phyloP scores from a whole-genome alignment of 2,329 filamentous ascomycete species.

The Ophiocordyceps australis region DNA sequence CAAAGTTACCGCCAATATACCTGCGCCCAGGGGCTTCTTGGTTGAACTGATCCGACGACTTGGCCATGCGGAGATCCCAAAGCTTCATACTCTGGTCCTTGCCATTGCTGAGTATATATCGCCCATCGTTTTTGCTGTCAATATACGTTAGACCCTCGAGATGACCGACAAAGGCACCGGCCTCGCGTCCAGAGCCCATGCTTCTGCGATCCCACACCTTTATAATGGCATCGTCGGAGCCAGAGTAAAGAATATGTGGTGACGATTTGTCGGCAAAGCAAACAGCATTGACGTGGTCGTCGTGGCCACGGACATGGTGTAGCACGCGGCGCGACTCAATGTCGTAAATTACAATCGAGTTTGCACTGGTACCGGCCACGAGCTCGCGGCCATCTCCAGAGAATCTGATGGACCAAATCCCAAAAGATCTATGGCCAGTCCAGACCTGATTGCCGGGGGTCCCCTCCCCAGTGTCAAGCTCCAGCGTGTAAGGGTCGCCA shows the following conservation, averaged over 20 bases:
- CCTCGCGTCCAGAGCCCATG: conserved; percentile 65
- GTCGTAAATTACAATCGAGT: conserved; percentile 77
- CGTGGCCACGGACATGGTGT: conserved; percentile 60
- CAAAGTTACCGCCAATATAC: conserved; percentile 41
- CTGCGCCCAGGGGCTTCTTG: conserved; percentile 34
- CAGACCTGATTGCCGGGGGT: conserved; percentile 8
- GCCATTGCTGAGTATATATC: conserved; percentile 80
- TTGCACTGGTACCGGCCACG: conserved; percentile 68
- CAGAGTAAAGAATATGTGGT: conserved; percentile 89
- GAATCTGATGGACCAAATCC: conserved; percentile 83
- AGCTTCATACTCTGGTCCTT: conserved; percentile 97
- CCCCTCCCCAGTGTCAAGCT: conserved; percentile 32
- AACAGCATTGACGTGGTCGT: conserved; percentile 87
- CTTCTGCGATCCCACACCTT: conserved; percentile 94
- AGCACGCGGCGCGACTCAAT: conserved; percentile 64
- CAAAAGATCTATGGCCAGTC: conserved; percentile 20
- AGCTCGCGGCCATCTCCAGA: conserved; percentile 83
- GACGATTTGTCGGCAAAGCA: conserved; percentile 82
- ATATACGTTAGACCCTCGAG: conserved; percentile 50
- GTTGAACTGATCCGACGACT: conserved; percentile 48
- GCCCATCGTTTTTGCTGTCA: conserved; percentile 51
- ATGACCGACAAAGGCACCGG: conserved; percentile 48
- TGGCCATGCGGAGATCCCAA: conserved; percentile 87
- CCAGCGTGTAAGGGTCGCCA: conserved; percentile 63
- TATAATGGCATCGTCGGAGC: conserved; percentile 82